Conservation (phyloP, 805 yeast genomes). For the Wickerhamiella allomyrinae region DNA sequence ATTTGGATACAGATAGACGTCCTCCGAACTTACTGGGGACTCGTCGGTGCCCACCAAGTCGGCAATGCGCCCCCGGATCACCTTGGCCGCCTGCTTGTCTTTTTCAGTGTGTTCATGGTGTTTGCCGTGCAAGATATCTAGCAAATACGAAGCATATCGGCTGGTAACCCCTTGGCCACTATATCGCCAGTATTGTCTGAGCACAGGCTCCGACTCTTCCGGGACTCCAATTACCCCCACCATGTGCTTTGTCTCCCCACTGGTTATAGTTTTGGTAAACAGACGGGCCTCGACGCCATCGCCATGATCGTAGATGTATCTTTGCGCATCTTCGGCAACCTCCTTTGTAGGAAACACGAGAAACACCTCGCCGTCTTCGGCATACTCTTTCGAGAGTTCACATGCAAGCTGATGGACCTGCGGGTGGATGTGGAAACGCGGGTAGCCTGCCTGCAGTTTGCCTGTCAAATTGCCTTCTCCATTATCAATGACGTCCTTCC, state of each 20-base stretch:
- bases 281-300: too few relatives aligned
- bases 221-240: background rate
- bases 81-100: background rate
- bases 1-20: slow-evolving; percentile 57
- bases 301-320: too few relatives aligned
- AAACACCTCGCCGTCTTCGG: background rate
- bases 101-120: background rate
- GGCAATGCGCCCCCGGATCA: background rate
- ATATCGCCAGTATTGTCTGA: slow-evolving; percentile 2
- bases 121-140: background rate
- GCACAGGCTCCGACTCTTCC: background rate
- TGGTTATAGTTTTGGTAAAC: too few relatives aligned
- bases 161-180: slow-evolving; percentile 5
- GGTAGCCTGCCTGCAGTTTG: slow-evolving; percentile 1
- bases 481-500: background rate
- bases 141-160: slow-evolving; percentile 3
- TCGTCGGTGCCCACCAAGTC: background rate
- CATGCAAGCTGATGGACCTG: background rate
- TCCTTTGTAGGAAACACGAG: slow-evolving; percentile 1
- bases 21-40: slow-evolving; percentile 23
- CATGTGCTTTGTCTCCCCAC: too few relatives aligned
- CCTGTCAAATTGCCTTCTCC: background rate
- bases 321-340: slow-evolving; percentile 3
- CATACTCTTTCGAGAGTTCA: background rate
- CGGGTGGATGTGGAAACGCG: slow-evolving; percentile 2